These are phyloP conservation scores for Wallemia hederae DNA, from an alignment of 1,284 basidiomycete genomes.

Conservation along the genomic window DNA sequence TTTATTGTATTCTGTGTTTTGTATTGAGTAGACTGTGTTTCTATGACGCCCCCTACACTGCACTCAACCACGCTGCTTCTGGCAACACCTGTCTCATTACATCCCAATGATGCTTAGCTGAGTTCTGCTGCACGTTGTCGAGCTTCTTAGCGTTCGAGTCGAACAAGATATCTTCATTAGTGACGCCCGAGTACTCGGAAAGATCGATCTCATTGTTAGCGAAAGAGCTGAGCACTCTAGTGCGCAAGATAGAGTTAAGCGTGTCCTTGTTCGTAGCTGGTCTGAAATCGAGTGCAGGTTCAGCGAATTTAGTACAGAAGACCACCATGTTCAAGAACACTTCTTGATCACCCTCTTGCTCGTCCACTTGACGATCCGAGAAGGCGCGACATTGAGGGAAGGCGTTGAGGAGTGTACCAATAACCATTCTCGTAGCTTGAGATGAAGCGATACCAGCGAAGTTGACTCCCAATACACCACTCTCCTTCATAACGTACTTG, in stretches of 20 bases:
- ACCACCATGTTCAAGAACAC: constrained; percentile 47
- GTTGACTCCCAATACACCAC: constrained; percentile 50
- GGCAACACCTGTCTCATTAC: background rate
- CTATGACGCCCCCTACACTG: background rate
- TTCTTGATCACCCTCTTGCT: constrained; percentile 20
- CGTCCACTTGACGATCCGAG: constrained; percentile 27
- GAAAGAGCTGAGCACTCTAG: background rate
- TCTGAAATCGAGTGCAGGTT: background rate
- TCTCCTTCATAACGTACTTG: constrained; percentile 29
- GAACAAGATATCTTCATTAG: background rate
- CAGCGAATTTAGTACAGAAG: background rate
- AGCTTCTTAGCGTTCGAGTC: background rate
- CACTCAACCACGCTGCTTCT: background rate
- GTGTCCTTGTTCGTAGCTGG: background rate
- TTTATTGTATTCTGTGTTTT: no score
- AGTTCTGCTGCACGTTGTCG: background rate
- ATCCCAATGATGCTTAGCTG: background rate
- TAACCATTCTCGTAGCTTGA: constrained; percentile 31
- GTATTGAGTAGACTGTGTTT: no score
- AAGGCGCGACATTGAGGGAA: constrained; percentile 54
- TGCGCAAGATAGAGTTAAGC: background rate
- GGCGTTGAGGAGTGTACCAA: constrained; percentile 31
- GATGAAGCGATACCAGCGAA: constrained; percentile 37
- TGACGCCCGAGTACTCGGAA: background rate
- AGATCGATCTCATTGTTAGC: background rate